Base-by-base conservation (phyloP, 2,329 filamentous ascomycete species). In the Aspergillus intermedius region DNA sequence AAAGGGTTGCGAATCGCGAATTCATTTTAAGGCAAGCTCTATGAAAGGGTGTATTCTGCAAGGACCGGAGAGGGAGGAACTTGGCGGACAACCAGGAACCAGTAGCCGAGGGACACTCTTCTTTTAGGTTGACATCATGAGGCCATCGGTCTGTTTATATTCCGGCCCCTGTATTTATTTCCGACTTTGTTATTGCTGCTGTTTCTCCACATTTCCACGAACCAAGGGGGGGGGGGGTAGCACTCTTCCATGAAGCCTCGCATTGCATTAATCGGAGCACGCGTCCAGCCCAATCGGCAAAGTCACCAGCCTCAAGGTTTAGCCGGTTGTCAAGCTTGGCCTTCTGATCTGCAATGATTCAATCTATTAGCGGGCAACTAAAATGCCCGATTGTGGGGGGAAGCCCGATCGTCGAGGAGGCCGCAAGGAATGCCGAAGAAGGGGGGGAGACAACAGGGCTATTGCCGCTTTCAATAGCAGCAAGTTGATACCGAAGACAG, bases 1-100 rank as follows among this genome's bases (percentile, higher is more conserved):
- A 44, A 3, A 23, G 12, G 6, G 35, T 10, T 22, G 44, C 39
- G n/a, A 23, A 28, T 12, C n/a, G 12, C 12, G 21, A 41, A 45
- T 44, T 12, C 49, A 50, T 50, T 42, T 30, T 37, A n/a, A 30
- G 10, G 25, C 25, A 30, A 30, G 25, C 25, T 30, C 25, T 30
- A 30, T 35, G n/a, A 35, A 13, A 35, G 3, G n/a, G 34, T 30
- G 25, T 30, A 5, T 30, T 12, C 10, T 30, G 25, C 4, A 30
- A 30, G 25, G 10, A 12, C 25, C 25, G 34, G 8, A 13, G 17
- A 6, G 34, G 34, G 13, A 35, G 32, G 32, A 35, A 35, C n/a
- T 35, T 8, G 34, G 34, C 25, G 25, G 9, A 7, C 10, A 30
- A 30, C 10, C 25, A 30, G 25, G 25, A 28, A 28, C 25, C 25